These are phyloP conservation scores for Tagetes erecta DNA, from an alignment of 129 eudicot species.

Conservation along the genomic window DNA sequence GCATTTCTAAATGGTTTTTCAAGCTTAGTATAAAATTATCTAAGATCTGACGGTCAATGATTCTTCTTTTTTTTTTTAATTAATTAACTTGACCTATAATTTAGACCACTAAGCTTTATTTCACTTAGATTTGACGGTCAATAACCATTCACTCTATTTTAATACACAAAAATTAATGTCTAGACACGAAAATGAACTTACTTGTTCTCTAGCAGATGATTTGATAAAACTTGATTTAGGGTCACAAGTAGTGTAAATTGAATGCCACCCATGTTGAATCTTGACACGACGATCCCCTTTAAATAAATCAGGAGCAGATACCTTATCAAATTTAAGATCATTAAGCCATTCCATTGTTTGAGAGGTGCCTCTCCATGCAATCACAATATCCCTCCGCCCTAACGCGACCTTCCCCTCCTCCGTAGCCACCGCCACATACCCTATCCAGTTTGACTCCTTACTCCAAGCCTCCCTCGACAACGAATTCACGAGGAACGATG, in stretches of 20 bases:
- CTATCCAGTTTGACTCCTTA: slow-evolving; percentile 88
- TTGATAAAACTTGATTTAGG: slow-evolving; percentile 59
- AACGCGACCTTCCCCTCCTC: slow-evolving; percentile 66
- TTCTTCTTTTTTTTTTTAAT: too few relatives aligned
- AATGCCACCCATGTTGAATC: slow-evolving; percentile 82
- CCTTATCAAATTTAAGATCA: slow-evolving; percentile 56
- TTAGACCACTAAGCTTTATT: too few relatives aligned
- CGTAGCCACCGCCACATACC: slow-evolving; percentile 87
- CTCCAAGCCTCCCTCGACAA: slow-evolving; percentile 86
- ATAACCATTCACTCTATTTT: too few relatives aligned
- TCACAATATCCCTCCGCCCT: slow-evolving; percentile 81
- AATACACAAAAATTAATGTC: too few relatives aligned
- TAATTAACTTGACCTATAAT: too few relatives aligned
- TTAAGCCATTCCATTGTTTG: slow-evolving; percentile 71
- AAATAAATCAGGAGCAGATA: slow-evolving; percentile 54
- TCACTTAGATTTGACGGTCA: too few relatives aligned
- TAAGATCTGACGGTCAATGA: too few relatives aligned
- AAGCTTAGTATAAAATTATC: too few relatives aligned
- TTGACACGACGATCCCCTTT: slow-evolving; percentile 37
- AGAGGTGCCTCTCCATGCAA: slow-evolving; percentile 86
- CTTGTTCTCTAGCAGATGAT: slow-evolving; percentile 75
- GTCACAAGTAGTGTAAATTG: slow-evolving; percentile 69
- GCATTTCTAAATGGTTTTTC: too few relatives aligned
- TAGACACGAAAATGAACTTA: slow-evolving; percentile 15
- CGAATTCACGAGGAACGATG: slow-evolving; percentile 60